Base-by-base conservation (phyloP, 345 rosid species). In the Citrus sp. region DNA sequence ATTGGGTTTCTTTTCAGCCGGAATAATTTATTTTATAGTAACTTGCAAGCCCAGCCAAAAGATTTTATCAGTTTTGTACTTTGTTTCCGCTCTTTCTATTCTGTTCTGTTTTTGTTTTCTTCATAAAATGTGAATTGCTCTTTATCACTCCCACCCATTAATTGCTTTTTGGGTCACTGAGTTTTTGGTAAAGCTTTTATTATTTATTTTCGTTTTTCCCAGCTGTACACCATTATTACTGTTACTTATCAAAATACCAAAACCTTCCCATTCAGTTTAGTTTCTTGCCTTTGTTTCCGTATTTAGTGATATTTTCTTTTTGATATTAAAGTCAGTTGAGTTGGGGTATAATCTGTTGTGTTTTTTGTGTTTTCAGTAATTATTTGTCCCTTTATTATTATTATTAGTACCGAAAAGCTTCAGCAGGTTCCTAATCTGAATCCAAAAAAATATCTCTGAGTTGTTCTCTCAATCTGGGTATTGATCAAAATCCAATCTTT, bases 161-260 rank as follows among this genome's bases (percentile, higher is more conserved):
- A 74, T 77, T 79, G 51, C 70, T 32, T 74, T 76, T 76, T 81
- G 80, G 79, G 70, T 67, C 77, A 72, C 75, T 78, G 83, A 79
- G 76, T 71, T 74, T 77, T 66, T 21, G 12, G 59, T 22, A 66
- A 78, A 66, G 4, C 35, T 77, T 38, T 13, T 66, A 63, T 81
- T 73, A 42, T 71, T 68, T 49, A 9, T 13, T 9, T 32, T 3
- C 7, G 6, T 58, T 61, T 77, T 73, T 64, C 73, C 78, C 19
- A 79, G 82, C 83, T 81, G 84, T 83, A 65, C 84, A 24, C 85
- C 78, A 81, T 84, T 84, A 75, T 79, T 72, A 66, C 60, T 77
- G 32, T 70, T 8, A 30, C 62, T 19, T 9, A 19, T 38, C 74
- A 51, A 30, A 32, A 27, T 30, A 51, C 72, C 22, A 37, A 71